Evolutionary conservation across 208 protist species (phyloP), one percentile per base, ranked within the genome.

Genomic region (Trypanosoma scelopori): DNA sequence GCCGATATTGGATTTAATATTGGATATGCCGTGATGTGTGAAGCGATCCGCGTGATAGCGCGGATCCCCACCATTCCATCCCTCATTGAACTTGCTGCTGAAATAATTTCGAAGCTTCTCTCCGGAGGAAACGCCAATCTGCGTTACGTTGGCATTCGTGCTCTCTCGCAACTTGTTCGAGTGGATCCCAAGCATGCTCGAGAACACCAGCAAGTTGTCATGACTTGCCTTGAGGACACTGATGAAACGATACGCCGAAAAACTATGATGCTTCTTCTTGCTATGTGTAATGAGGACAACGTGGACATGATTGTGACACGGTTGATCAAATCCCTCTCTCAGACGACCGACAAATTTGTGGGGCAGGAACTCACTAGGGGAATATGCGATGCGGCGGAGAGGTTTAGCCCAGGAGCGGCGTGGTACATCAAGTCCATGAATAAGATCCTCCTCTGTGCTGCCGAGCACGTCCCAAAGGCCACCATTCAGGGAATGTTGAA

Each of bases 181-280:
- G 62, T 98, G 18, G 74, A 98, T 58, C 85, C 91, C 23, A 84
- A 83, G 43, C 84, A 92, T 35, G 96, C 96, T 9, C 60, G 60
- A 25, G 73, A 87, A 28, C 95, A 99, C 78, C 97, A 99, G 74
- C 59, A 93, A 22, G 74, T 91, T 7, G 93, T 99, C 3, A 95
- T 99, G 68, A 76, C 93, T 22, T 98, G 95, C 64, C 78, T 99
- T 0, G 97, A 98, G 43, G 88, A 94, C 57, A 51, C 58, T 3
- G 97, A 98, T 76, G 93, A 98, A 22, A 98, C 94, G 0, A 87
- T 99, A n/a, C 91, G 92, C 23, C 74, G 93, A 27, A 98, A 97
- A 58, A 95, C 91, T 28, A 81, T 98, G 22, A 88, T 96, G 55
- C 72, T 99, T 45, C 89, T 99, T 32, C 96, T 94, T 72, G 70